Base-by-base conservation (phyloP, 2,329 filamentous ascomycete genomes). In the Fusarium sp. region DNA sequence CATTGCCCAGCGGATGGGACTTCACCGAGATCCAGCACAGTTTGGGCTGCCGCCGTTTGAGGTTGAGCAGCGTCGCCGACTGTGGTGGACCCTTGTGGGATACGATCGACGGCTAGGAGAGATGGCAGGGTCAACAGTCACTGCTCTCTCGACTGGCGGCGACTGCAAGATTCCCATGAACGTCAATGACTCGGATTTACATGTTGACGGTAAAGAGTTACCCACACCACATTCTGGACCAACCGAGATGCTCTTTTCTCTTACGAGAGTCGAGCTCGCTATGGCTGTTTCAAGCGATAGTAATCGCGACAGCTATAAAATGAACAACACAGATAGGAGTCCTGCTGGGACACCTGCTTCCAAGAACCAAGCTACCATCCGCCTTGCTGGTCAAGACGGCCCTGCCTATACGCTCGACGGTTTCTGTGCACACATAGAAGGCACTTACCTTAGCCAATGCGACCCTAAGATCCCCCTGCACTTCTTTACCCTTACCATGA, bases 51-150 rank as follows among this genome's bases (percentile, higher is more conserved):
- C 81, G 8, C 87, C 84, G 38, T 93, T 90, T 61, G 91, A 94
- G 76, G 87, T 89, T 8, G 92, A 94, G 81, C 88, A 93, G 81
- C 88, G 92, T n/a, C 88, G 92, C 56, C 87, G 92, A 42, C 83
- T 94, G 4, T 94, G 92, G 92, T 94, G 92, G 92, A 89, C 90
- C 38, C 84, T 95, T 22, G 86, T 92, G 20, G 85, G 90, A 32
- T 92, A 93, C 73, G 93, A 95, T 79, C 86, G 88, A 68, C 90
- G 92, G 28, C 88, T 93, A 42, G 87, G 90, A 64, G 92, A 94
- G 79, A 88, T 94, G 80, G 87, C 89, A 8, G 88, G 89, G 55
- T 89, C 87, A 24, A 85, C 86, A 39, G 86, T 90, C 61, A 90
- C 88, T 9, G 88, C 87, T 1, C 83, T 90, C 32, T 88, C 87